Conservation (phyloP, 768 basidiomycete genomes). For the Hydnum rufescens region DNA sequence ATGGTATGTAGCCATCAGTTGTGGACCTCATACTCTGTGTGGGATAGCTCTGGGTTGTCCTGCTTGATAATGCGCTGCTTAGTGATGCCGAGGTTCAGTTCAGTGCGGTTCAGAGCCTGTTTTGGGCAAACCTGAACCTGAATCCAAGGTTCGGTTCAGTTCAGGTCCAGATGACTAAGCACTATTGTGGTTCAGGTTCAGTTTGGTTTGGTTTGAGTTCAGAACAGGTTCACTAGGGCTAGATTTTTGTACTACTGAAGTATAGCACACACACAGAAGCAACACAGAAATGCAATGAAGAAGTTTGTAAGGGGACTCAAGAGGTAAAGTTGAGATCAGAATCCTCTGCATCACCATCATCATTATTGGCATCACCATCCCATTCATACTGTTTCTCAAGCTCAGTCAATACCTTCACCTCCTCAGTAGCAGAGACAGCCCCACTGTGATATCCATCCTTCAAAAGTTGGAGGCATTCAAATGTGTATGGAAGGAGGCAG, state of each 20-base stretch:
- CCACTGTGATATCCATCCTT: constrained; percentile 14
- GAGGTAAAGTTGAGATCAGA: neutral
- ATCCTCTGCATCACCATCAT: too few species aligned
- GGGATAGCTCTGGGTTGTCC: too few species aligned
- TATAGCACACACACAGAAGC: neutral
- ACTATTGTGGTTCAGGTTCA: neutral
- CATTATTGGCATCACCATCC: too few species aligned
- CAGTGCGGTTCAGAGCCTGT: neutral
- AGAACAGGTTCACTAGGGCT: neutral
- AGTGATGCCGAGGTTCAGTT: neutral
- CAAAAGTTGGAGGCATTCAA: constrained; percentile 17
- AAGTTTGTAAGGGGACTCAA: neutral
- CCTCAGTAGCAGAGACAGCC: neutral
- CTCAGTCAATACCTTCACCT: too few species aligned
- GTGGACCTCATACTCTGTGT: too few species aligned
- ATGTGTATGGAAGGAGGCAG: constrained; percentile 13
- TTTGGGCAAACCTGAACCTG: neutral
- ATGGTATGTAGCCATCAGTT: too few species aligned
- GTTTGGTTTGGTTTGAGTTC: neutral
- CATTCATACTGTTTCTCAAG: too few species aligned
- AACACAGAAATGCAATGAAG: neutral
- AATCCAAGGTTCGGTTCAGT: neutral
- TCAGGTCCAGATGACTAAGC: neutral
- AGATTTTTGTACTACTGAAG: neutral
- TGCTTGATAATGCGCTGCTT: too few species aligned